Evolutionary conservation across 208 protist species (phyloP).

Genomic region (Sergeia podlipaevii): DNA sequence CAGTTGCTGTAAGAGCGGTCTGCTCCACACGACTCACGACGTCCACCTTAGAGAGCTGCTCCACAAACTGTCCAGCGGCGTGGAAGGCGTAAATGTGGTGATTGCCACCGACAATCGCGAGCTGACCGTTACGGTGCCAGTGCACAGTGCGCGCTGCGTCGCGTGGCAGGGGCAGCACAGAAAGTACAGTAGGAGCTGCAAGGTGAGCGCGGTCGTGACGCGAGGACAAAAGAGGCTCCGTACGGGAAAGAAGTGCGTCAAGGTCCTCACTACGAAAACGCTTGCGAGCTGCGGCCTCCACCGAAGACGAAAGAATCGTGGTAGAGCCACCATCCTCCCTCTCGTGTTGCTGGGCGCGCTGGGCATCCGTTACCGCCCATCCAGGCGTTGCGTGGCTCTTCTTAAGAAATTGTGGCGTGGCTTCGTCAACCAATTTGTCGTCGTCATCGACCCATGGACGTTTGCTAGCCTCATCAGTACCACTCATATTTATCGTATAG

Average conservation of each 20-base stretch:
- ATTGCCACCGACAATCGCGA: slow-evolving; percentile 71
- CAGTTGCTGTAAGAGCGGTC: slow-evolving; percentile 51
- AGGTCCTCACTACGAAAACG: slow-evolving; percentile 76
- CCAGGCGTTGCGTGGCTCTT: slow-evolving; percentile 30
- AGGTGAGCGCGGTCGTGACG: slow-evolving; percentile 31
- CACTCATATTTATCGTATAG: too few relatives aligned
- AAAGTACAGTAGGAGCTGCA: slow-evolving; percentile 55
- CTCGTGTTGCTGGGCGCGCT: slow-evolving; percentile 8
- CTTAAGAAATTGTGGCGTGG: slow-evolving; percentile 39
- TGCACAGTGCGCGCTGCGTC: slow-evolving; percentile 66
- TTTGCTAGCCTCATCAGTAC: slow-evolving; percentile 2
- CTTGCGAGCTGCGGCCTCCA: slow-evolving; percentile 27
- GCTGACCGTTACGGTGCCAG: slow-evolving; percentile 83
- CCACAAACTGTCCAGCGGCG: slow-evolving; percentile 73
- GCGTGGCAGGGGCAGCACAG: slow-evolving; percentile 59
- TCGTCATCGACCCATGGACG: slow-evolving; percentile 72
- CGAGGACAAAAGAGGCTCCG: slow-evolving; percentile 65
- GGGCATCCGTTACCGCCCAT: slow-evolving; percentile 51
- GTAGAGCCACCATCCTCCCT: background rate
- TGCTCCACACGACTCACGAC: slow-evolving; percentile 35
- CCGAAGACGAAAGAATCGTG: background rate
- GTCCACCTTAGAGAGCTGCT: slow-evolving; percentile 71
- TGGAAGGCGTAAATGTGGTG: slow-evolving; percentile 82
- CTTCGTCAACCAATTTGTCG: slow-evolving; percentile 22
- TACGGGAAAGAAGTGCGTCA: slow-evolving; percentile 67